phyloP scores from a whole-genome alignment of 805 yeast genomes.

The Metschnikowia koreensis region DNA sequence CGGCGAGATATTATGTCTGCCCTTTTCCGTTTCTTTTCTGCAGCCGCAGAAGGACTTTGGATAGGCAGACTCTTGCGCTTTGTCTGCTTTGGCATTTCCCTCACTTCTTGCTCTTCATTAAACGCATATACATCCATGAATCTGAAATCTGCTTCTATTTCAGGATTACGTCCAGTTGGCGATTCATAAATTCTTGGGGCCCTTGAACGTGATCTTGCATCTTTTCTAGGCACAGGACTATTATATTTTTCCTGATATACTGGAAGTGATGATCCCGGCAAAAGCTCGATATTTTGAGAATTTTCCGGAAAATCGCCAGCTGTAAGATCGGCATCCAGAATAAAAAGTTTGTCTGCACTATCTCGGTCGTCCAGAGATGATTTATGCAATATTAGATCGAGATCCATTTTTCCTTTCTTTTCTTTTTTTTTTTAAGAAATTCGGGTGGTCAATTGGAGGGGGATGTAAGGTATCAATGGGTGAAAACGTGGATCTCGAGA shows the following conservation, averaged over 20 bases:
- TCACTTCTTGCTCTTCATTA: background rate
- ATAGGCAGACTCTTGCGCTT: background rate
- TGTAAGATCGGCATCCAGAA: slow-evolving; percentile 1
- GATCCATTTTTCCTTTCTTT: background rate
- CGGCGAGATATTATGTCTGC: background rate
- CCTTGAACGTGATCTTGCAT: background rate
- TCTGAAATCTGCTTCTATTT: background rate
- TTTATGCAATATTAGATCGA: background rate
- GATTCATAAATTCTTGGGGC: background rate
- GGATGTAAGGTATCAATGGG: no score
- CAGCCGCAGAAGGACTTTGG: background rate
- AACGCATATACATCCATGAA: no score
- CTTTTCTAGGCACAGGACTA: background rate
- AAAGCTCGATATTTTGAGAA: background rate
- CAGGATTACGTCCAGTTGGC: background rate
- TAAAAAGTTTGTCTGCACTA: background rate
- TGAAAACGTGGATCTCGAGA: no score
- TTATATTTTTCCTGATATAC: background rate
- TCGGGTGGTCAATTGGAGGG: no score
- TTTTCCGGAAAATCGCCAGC: background rate
- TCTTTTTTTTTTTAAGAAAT: no score
- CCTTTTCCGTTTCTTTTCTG: background rate
- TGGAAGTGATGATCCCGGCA: background rate
- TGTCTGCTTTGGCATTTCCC: background rate
- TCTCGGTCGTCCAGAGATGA: background rate